Evolutionary conservation across 2,329 filamentous ascomycete species (phyloP).

Genomic region (Xylariaceae sp.): DNA sequence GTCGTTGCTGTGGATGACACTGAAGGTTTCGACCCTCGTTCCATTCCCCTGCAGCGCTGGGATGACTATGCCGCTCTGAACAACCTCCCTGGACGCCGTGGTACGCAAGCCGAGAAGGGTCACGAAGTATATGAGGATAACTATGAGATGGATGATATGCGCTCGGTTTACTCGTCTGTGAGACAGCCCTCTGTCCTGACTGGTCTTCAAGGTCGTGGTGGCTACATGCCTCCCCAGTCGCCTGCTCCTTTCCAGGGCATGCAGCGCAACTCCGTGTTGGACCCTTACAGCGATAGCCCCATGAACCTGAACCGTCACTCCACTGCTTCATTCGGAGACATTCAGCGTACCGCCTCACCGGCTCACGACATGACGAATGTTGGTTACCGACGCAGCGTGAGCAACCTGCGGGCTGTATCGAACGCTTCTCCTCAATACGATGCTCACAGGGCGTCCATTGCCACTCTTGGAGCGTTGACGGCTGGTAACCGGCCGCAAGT

Average conservation of each 20-base stretch:
- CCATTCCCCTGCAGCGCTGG: conserved; percentile 92
- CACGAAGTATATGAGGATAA: conserved; percentile 65
- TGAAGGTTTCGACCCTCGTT: conserved; percentile 77
- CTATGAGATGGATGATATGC: conserved; percentile 98
- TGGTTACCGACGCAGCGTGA: conserved; percentile 54
- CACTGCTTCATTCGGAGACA: conserved; percentile 60
- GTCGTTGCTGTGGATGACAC: conserved; percentile 82
- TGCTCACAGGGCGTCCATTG: conserved; percentile 39
- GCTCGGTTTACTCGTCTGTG: conserved; percentile 89
- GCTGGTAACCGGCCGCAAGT: conserved; percentile 44
- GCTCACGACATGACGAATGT: conserved; percentile 51
- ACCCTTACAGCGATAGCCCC: conserved; percentile 45
- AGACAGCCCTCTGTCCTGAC: conserved; percentile 83
- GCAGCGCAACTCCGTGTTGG: conserved; percentile 39
- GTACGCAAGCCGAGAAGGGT: conserved; percentile 59
- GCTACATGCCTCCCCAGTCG: conserved; percentile 78
- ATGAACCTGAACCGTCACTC: conserved; percentile 63
- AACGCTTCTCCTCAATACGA: conserved; percentile 43
- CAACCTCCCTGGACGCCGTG: conserved; percentile 85
- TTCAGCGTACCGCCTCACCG: conserved; percentile 49
- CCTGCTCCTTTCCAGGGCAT: conserved; percentile 63
- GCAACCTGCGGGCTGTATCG: conserved; percentile 48
- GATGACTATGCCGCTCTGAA: conserved; percentile 89
- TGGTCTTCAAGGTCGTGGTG: conserved; percentile 65
- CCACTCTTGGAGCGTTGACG: conserved; percentile 41